phyloP scores from a whole-genome alignment of 2,329 filamentous ascomycete species.

The Apiospora phragmitis region DNA sequence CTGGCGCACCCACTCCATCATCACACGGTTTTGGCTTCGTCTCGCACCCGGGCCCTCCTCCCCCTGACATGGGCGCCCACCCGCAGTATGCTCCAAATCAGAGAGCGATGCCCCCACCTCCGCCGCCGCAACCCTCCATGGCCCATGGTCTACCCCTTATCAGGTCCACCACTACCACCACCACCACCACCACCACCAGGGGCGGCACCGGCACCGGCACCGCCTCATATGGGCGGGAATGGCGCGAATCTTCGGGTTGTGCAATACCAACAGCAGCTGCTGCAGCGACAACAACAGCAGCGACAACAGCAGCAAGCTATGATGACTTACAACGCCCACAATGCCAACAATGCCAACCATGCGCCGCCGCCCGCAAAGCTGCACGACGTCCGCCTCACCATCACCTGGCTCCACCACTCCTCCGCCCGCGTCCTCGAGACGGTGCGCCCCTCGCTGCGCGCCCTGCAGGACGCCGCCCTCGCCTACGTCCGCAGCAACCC shows the following conservation, averaged over 20 bases:
- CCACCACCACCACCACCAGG: not conserved
- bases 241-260: not conserved
- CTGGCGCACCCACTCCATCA: constrained; percentile 9
- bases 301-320: not conserved
- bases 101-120: not conserved
- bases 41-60: constrained; percentile 8
- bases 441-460: constrained; percentile 23
- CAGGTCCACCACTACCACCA: not conserved
- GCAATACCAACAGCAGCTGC: not conserved
- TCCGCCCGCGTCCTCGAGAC: constrained; percentile 27
- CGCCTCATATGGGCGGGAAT: constrained; percentile 9
- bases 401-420: constrained; percentile 28
- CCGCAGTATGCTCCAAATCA: not conserved
- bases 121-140: not conserved
- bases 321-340: too few relatives aligned
- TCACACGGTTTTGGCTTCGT: not conserved
- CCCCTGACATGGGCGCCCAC: not conserved
- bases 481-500: constrained; percentile 23
- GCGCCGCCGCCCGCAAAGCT: not conserved
- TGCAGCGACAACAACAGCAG: not conserved
- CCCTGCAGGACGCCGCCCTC: constrained; percentile 26
- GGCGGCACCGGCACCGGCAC: not conserved
- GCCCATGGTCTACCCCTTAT: not conserved
- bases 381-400: constrained; percentile 28
- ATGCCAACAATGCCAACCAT: not conserved